Conservation (phyloP, 2,329 filamentous ascomycete species). For the Emmonsia crescens region DNA sequence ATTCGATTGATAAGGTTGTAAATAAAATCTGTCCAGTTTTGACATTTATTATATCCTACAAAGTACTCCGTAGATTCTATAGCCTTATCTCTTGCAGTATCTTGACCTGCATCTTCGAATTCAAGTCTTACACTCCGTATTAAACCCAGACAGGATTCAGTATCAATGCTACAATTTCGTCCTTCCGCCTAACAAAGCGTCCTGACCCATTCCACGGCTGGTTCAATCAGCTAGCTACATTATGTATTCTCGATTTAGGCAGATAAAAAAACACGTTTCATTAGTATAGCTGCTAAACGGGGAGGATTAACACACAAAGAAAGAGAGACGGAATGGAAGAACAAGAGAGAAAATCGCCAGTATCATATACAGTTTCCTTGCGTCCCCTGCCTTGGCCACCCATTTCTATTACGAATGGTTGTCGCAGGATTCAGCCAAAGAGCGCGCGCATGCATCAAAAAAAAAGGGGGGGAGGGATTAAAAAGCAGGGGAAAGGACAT, state of each 20-base stretch:
- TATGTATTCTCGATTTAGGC: background rate
- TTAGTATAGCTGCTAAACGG: slow-evolving; percentile 2
- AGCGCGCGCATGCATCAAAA: background rate
- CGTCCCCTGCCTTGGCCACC: background rate
- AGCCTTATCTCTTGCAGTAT: background rate
- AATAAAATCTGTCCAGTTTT: background rate
- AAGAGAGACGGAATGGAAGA: background rate
- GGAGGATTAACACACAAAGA: background rate
- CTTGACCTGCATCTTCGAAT: background rate
- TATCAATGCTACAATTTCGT: background rate
- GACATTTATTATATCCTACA: background rate
- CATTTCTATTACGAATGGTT: background rate
- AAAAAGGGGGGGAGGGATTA: background rate
- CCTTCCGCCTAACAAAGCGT: background rate
- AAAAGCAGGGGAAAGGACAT: background rate
- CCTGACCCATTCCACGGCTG: background rate
- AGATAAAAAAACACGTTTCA: background rate
- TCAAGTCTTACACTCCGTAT: background rate
- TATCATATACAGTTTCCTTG: slow-evolving; percentile 2
- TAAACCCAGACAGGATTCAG: background rate
- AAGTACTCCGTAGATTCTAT: background rate
- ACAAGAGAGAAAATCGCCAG: background rate
- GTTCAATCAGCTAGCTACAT: background rate
- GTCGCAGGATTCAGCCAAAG: background rate
- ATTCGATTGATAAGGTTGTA: slow-evolving; percentile 4